Conservation (phyloP, 495 filamentous ascomycete genomes). For the Aspergillus cavernicola region DNA sequence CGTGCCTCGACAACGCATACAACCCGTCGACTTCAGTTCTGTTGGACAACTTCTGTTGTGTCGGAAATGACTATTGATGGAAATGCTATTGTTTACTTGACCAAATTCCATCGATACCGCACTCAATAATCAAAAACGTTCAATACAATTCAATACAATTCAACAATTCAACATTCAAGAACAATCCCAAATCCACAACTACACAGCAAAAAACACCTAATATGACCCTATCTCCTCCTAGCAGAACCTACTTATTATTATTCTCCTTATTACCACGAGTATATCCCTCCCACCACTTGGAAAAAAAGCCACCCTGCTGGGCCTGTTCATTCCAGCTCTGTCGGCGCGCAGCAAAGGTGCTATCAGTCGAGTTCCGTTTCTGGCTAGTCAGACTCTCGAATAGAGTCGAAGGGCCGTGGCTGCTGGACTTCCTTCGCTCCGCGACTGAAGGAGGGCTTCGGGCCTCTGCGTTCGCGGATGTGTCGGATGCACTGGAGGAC, state of each 20-base stretch:
- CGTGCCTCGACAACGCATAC: too few species aligned
- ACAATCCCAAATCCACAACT: not conserved
- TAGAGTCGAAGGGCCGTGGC: conserved; percentile 26
- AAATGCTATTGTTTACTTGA: too few species aligned
- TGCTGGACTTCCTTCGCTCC: conserved; percentile 36
- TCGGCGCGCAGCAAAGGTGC: conserved; percentile 33
- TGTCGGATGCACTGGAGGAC: conserved; percentile 16
- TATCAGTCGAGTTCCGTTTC: conserved; percentile 48
- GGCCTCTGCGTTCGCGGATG: conserved; percentile 8
- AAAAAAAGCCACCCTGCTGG: conserved; percentile 41
- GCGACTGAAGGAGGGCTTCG: conserved; percentile 10
- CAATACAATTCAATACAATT: not conserved
- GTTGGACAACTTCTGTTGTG: too few species aligned
- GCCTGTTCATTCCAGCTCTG: conserved; percentile 49
- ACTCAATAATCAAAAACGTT: not conserved
- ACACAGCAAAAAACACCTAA: not conserved
- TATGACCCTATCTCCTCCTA: not conserved
- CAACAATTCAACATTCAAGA: not conserved
- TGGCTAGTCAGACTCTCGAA: conserved; percentile 49
- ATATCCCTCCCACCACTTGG: conserved; percentile 54
- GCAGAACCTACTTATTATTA: conserved; percentile 5
- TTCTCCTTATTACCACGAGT: conserved; percentile 23
- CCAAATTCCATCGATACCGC: too few species aligned
- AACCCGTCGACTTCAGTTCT: too few species aligned
- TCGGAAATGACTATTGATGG: too few species aligned